phyloP scores from a whole-genome alignment of 2,329 filamentous ascomycete species.

The Trichoderma arundinaceum region DNA sequence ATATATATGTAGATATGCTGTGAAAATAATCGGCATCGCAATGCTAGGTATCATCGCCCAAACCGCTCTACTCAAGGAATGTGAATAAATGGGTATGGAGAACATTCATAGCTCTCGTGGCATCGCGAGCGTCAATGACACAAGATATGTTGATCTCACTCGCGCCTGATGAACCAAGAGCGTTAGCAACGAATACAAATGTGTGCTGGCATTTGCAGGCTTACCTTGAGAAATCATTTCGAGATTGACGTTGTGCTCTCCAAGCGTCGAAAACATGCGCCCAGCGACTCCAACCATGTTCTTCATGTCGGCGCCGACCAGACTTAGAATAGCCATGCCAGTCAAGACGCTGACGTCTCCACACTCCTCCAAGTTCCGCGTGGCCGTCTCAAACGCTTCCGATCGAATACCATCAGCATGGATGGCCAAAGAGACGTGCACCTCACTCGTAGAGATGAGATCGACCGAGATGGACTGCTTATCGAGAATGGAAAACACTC shows the following conservation, averaged over 20 bases:
- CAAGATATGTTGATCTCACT: conserved; percentile 99
- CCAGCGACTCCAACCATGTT: conserved; percentile 95
- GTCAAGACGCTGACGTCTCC: conserved; percentile 90
- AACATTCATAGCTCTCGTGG: conserved; percentile 92
- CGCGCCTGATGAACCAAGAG: conserved; percentile 65
- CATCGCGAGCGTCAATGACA: conserved; percentile 90
- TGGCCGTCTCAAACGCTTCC: conserved; percentile 69
- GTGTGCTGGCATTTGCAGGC: not conserved
- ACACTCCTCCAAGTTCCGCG: conserved; percentile 75
- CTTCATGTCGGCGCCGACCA: conserved; percentile 96
- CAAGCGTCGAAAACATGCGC: conserved; percentile 91
- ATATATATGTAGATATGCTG: not conserved
- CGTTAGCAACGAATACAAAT: not conserved
- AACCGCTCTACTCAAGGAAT: conserved; percentile 71
- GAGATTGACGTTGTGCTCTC: conserved; percentile 93
- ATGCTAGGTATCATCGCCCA: conserved; percentile 8
- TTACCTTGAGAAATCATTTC: conserved; percentile 99
- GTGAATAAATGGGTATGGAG: conserved; percentile 97
- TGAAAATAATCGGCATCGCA: not conserved
- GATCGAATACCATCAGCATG: conserved; percentile 74
- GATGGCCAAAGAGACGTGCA: conserved; percentile 96
- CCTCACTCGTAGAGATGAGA: conserved; percentile 93
- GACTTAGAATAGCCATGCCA: conserved; percentile 92
- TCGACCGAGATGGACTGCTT: conserved; percentile 88
- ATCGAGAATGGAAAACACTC: conserved; percentile 91